Base-by-base conservation (phyloP, 169 alveolate species). In the Plasmodium vinckei region DNA sequence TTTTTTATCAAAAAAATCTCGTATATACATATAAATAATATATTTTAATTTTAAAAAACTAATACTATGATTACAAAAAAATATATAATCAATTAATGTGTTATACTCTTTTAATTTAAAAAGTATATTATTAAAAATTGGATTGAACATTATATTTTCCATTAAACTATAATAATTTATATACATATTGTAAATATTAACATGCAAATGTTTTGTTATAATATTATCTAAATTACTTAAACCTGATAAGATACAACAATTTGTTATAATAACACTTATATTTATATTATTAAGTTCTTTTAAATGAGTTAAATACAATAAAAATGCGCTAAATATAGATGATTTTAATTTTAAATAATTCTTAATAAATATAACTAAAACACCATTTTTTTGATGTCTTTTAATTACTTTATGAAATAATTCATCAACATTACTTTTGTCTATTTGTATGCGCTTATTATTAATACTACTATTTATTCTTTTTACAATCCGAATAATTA, bases 1-100 rank as follows among this genome's bases (percentile, higher is more conserved):
- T 17, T 77, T 77, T 42, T 77, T 77, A 54, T 77, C 88, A 64
- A 49, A 77, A 64, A 77, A 77, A 51, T 77, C 88, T 61, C 75
- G 67, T 51, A 77, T 21, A 23, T 63, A 77, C 88, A 77, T 63
- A 46, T 77, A 77, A 42, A 77, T 49, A 39, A 77, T 51, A 57
- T 77, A 64, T 57, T 77, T 77, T 6, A 77, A 10, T 63, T 64
- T 65, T 13, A 77, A 42, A 33, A 77, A 77, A 23, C 69, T 64
- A 25, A 77, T 23, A 5, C 51, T 9, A 15, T 77, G 73, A 21
- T 77, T 64, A 6, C 33, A 47, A 49, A 56, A 27, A 25, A 64
- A 65, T 25, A 77, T 54, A 15, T 51, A 54, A 63, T 77, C 77
- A n/a, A 77, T 57, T 15, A 77, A n/a, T 19, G 65, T 1, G 51